Evolutionary conservation across 257 asterid species (phyloP).

Genomic region (Ajuga chamaepitys): DNA sequence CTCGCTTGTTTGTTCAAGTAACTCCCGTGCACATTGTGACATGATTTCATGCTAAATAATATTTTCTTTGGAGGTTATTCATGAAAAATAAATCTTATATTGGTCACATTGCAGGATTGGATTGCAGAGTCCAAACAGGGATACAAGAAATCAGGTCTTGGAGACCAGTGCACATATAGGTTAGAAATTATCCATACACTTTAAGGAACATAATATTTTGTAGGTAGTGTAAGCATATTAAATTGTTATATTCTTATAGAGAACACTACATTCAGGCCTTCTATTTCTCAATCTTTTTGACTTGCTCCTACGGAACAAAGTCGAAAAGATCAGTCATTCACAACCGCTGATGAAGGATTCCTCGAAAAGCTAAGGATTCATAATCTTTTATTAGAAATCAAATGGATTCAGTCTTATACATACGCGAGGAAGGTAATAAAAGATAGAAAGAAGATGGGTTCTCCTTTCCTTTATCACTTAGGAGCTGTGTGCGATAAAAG

Average conservation of each 20-base stretch:
- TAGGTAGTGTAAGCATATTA: not conserved
- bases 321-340: no score
- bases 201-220: not conserved
- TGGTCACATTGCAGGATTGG: constrained; percentile 46
- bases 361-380: no score
- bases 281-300: no score
- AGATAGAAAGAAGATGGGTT: no score
- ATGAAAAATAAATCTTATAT: not conserved
- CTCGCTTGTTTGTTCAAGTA: constrained; percentile 69
- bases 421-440: no score
- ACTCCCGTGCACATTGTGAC: not conserved
- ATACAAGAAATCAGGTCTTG: constrained; percentile 48
- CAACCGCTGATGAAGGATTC: no score
- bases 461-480: no score
- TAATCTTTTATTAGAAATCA: no score
- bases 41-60: not conserved
- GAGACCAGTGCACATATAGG: constrained; percentile 67
- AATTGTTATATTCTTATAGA: not conserved
- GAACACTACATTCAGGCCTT: not conserved
- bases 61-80: not conserved
- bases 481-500: no score
- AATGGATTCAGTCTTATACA: no score
- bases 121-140: constrained; percentile 38
- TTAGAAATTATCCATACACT: not conserved
- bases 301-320: no score